phyloP scores from a whole-genome alignment of 225 moss, liverwort and hornwort genomes.

The Pleurozium schreberi region DNA sequence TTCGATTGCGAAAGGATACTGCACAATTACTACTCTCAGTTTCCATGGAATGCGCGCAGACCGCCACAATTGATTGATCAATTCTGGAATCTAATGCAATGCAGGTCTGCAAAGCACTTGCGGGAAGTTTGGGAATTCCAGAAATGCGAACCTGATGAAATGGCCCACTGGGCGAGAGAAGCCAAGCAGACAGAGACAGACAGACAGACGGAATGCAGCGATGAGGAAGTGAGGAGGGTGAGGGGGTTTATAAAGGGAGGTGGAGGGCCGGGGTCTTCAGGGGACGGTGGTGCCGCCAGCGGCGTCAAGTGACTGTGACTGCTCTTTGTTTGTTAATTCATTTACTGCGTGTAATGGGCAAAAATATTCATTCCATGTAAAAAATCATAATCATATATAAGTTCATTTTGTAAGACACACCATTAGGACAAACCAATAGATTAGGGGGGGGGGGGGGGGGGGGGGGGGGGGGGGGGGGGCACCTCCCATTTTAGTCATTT shows the following conservation, averaged over 20 bases:
- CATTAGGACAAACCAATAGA: no score
- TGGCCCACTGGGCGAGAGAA: neutral
- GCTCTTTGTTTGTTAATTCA: neutral
- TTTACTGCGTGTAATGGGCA: no score
- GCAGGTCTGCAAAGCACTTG: neutral
- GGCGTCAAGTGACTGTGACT: neutral
- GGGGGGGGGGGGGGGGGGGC: no score
- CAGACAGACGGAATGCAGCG: neutral
- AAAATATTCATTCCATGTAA: no score
- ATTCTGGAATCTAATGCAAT: neutral
- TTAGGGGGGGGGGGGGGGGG: no score
- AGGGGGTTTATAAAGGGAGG: slow-evolving; percentile 2
- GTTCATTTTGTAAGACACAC: no score
- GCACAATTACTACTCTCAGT: neutral
- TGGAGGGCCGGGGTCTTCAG: neutral
- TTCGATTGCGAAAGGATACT: neutral
- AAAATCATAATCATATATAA: no score
- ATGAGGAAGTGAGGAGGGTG: neutral
- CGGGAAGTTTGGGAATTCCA: neutral
- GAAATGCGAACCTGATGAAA: neutral
- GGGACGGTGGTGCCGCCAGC: neutral
- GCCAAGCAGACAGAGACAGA: no score
- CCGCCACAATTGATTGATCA: neutral
- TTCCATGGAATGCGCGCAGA: neutral
- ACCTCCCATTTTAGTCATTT: no score